phyloP scores from a whole-genome alignment of 495 filamentous ascomycete species.

The Penicillium salamii region DNA sequence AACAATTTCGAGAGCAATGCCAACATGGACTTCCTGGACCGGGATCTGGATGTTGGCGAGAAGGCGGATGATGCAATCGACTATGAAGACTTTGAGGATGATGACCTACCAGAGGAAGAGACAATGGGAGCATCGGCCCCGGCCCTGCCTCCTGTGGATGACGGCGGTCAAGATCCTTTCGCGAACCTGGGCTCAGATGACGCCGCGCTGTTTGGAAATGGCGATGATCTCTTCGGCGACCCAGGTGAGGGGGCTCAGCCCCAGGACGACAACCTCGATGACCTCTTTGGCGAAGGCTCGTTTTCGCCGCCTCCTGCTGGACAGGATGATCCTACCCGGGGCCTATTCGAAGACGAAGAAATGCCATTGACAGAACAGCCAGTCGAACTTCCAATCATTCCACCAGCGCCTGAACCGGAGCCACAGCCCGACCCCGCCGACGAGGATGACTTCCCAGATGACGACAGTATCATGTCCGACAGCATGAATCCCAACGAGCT shows the following conservation, averaged over 20 bases:
- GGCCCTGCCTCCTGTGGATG: slow-evolving; percentile 10
- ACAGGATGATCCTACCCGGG: slow-evolving; percentile 38
- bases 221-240: slow-evolving; percentile 45
- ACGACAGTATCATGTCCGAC: slow-evolving; percentile 27
- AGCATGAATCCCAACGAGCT: slow-evolving; percentile 46
- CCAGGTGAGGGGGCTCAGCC: slow-evolving; percentile 28
- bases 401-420: slow-evolving; percentile 22
- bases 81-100: slow-evolving; percentile 80
- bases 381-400: slow-evolving; percentile 22
- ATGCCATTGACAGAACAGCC: slow-evolving; percentile 24
- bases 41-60: slow-evolving; percentile 59
- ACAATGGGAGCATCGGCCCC: slow-evolving; percentile 24
- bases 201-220: slow-evolving; percentile 46
- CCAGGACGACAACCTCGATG: slow-evolving; percentile 45
- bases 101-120: slow-evolving; percentile 68
- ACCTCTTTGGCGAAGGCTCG: slow-evolving; percentile 53
- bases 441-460: slow-evolving; percentile 37
- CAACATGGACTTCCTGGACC: slow-evolving; percentile 41
- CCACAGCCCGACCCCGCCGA: slow-evolving; percentile 32
- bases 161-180: slow-evolving; percentile 20
- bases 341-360: slow-evolving; percentile 39
- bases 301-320: slow-evolving; percentile 36
- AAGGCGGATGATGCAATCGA: slow-evolving; percentile 82
- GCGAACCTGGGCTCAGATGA: slow-evolving; percentile 39
- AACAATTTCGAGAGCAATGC: slow-evolving; percentile 38